Conservation (phyloP, 129 eudicot genomes). For the Centaurea solstitialis region DNA sequence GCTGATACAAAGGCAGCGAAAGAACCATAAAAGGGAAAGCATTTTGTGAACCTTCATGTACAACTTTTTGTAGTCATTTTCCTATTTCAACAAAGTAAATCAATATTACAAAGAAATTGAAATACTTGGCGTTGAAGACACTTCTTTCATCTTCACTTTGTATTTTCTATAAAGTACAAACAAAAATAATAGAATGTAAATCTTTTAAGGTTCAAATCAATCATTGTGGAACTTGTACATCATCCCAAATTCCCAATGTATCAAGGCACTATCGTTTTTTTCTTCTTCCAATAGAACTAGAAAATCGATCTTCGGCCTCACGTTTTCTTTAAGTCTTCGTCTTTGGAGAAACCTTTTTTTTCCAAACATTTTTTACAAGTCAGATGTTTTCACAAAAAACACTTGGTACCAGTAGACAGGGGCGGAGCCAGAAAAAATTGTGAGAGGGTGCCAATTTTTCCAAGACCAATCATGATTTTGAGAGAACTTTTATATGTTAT, state of each 20-base stretch:
- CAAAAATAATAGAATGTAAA: background rate
- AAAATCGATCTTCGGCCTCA: background rate
- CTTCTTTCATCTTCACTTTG: constrained; percentile 8
- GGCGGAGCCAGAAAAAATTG: too few relatives aligned
- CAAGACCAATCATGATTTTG: too few relatives aligned
- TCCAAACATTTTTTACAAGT: too few relatives aligned
- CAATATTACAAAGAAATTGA: background rate
- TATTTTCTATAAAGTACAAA: background rate
- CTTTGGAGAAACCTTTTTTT: too few relatives aligned
- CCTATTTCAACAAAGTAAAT: background rate
- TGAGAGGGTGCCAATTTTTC: too few relatives aligned
- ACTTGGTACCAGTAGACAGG: too few relatives aligned
- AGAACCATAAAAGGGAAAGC: background rate
- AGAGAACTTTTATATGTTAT: too few relatives aligned
- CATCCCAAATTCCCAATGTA: background rate
- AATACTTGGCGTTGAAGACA: constrained; percentile 10
- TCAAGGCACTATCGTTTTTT: constrained; percentile 4
- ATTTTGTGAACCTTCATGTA: background rate
- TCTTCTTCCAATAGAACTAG: background rate
- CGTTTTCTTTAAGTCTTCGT: background rate
- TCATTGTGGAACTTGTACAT: background rate
- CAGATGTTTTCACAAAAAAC: background rate
- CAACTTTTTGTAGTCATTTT: background rate
- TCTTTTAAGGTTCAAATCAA: constrained; percentile 11
- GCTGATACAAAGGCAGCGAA: too few relatives aligned